These are phyloP conservation scores for Spathaspora sp. DNA, from an alignment of 805 yeast species.

Conservation along the genomic window DNA sequence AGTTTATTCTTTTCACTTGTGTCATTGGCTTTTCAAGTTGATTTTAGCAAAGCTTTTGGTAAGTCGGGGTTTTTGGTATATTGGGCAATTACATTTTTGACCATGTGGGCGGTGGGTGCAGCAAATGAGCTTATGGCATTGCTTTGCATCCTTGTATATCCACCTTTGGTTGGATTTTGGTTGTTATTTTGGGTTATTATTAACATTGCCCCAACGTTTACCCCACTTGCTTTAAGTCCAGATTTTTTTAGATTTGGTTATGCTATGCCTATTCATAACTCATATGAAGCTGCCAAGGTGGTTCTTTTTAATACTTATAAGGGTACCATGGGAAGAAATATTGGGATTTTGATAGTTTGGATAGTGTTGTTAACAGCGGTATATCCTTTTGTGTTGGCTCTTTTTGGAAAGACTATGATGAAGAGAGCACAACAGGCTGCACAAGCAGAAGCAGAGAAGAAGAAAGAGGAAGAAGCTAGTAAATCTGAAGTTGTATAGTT, in stretches of 20 bases:
- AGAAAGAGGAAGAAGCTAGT: background rate
- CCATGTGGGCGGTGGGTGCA: conserved; percentile 76
- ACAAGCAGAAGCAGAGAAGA: conserved; percentile 7
- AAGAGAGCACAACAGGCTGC: conserved; percentile 21
- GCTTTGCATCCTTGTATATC: conserved; percentile 47
- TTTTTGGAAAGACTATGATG: conserved; percentile 35
- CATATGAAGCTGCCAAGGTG: conserved; percentile 58
- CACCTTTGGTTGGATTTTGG: conserved; percentile 72
- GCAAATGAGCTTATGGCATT: conserved; percentile 65
- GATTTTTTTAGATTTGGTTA: conserved; percentile 62
- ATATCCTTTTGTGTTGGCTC: conserved; percentile 43
- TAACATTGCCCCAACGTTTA: conserved; percentile 67
- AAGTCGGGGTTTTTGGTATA: conserved; percentile 67
- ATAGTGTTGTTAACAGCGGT: conserved; percentile 44
- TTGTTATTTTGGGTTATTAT: conserved; percentile 63
- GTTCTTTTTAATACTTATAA: conserved; percentile 54
- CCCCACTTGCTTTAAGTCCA: conserved; percentile 58
- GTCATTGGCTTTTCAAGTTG: conserved; percentile 65
- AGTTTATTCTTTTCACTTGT: conserved; percentile 58
- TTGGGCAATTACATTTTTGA: conserved; percentile 66
- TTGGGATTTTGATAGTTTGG: conserved; percentile 62
- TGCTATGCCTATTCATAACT: conserved; percentile 66
- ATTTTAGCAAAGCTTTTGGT: conserved; percentile 57
- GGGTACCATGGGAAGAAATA: conserved; percentile 55
- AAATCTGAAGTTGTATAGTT: background rate